These are phyloP conservation scores for Solanum bulbocastanum DNA, from an alignment of 257 asterid species.

Conservation along the genomic window DNA sequence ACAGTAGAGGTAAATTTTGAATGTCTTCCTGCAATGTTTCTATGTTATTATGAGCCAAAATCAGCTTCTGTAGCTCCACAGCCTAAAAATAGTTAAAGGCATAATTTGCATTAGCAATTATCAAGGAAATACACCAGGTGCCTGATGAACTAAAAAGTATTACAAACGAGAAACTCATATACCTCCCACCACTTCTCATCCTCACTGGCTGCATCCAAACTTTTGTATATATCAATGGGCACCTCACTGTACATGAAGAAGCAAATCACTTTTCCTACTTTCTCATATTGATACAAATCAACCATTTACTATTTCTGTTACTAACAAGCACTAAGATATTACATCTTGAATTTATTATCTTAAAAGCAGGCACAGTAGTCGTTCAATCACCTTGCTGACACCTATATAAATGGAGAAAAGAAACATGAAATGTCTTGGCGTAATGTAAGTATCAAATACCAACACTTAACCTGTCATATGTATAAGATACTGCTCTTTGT, in stretches of 20 bases:
- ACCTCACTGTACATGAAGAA: slow-evolving; percentile 50
- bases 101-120: neutral
- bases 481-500: neutral
- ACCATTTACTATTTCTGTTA: neutral
- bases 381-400: neutral
- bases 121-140: neutral
- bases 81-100: slow-evolving; percentile 31
- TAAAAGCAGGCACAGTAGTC: neutral
- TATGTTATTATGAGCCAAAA: slow-evolving; percentile 81
- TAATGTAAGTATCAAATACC: neutral
- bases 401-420: neutral
- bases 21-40: slow-evolving; percentile 72
- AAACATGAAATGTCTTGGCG: neutral
- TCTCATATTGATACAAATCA: neutral
- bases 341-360: neutral
- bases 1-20: slow-evolving; percentile 55
- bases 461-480: neutral
- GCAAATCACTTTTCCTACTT: neutral
- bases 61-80: slow-evolving; percentile 91
- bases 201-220: slow-evolving; percentile 64
- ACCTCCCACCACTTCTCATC: slow-evolving; percentile 99
- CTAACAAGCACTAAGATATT: neutral
- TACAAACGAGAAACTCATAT: neutral
- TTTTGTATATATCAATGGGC: slow-evolving; percentile 72
- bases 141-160: neutral